Percentiles rank a stretch among this genome's conserved stretches.
phyloP scores from a whole-genome alignment of 2,329 filamentous ascomycete species.

The Ophiostoma angusticollis region DNA sequence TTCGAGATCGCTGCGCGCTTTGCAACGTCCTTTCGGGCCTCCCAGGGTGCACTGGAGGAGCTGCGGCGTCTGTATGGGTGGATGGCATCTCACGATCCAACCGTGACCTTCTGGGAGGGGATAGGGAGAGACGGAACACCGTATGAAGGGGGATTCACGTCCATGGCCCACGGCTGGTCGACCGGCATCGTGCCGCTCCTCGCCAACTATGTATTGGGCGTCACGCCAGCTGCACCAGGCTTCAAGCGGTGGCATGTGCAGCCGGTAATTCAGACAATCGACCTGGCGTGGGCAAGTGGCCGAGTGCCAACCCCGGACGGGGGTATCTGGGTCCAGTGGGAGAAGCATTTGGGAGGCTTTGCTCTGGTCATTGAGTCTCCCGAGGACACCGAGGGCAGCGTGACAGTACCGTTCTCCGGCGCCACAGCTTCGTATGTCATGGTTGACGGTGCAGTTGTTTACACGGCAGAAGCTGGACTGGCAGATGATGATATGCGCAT shows the following conservation, averaged over 20 bases:
- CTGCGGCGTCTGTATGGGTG: constrained; percentile 34
- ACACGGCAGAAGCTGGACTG: constrained; percentile 20
- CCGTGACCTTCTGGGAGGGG: constrained; percentile 38
- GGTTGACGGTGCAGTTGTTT: constrained; percentile 15
- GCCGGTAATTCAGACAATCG: constrained; percentile 23
- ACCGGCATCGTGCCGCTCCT: constrained; percentile 36
- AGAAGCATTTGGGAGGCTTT: constrained; percentile 12
- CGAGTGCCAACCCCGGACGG: constrained; percentile 29
- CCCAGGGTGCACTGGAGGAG: constrained; percentile 25
- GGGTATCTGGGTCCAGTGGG: constrained; percentile 27
- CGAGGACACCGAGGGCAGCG: constrained; percentile 17
- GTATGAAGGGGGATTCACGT: constrained; percentile 35
- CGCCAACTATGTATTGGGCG: constrained; percentile 33
- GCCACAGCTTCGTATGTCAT: constrained; percentile 5
- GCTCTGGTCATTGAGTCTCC: constrained; percentile 22
- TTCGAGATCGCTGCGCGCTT: constrained; percentile 40
- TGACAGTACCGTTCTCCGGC: constrained; percentile 16
- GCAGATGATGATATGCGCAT: constrained; percentile 22
- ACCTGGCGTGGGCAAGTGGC: constrained; percentile 30
- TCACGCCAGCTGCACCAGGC: constrained; percentile 30
- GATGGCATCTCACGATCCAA: constrained; percentile 34
- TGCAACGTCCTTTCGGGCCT: constrained; percentile 6
- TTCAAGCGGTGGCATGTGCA: constrained; percentile 29
- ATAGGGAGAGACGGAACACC: constrained; percentile 29
- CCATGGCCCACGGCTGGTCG: constrained; percentile 38